phyloP scores from a whole-genome alignment of 352 stramenopile species.

The Phytophthora kernoviae region DNA sequence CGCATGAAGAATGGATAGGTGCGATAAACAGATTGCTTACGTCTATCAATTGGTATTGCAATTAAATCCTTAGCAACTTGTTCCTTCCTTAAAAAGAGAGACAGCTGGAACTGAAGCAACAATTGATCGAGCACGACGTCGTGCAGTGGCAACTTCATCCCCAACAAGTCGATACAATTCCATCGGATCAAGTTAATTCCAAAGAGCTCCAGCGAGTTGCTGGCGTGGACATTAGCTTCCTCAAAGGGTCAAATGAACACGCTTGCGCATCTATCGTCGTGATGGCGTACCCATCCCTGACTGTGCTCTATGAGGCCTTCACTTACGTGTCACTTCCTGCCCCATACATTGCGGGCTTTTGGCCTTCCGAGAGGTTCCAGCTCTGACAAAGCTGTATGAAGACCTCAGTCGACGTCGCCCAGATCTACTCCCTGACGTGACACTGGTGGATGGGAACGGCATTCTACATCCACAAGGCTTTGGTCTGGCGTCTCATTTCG shows the following conservation, averaged over 20 bases:
- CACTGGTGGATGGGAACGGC: slow-evolving; percentile 93
- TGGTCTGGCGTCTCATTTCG: slow-evolving; percentile 93
- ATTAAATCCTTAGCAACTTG: background rate
- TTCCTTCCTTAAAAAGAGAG: slow-evolving; percentile 26
- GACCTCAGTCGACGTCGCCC: slow-evolving; percentile 58
- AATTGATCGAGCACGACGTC: slow-evolving; percentile 47
- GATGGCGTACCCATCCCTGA: slow-evolving; percentile 63
- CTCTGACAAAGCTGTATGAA: slow-evolving; percentile 70
- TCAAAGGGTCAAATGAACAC: slow-evolving; percentile 80
- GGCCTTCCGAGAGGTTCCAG: slow-evolving; percentile 79
- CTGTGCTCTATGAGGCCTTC: slow-evolving; percentile 81
- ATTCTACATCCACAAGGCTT: slow-evolving; percentile 90
- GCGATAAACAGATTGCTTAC: slow-evolving; percentile 6
- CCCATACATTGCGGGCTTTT: slow-evolving; percentile 85
- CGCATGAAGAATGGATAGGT: slow-evolving; percentile 35
- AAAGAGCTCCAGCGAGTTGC: slow-evolving; percentile 50
- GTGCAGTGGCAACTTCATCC: slow-evolving; percentile 45
- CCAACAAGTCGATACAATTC: background rate
- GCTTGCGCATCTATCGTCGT: slow-evolving; percentile 86
- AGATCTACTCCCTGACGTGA: slow-evolving; percentile 82
- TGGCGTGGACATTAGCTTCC: slow-evolving; percentile 86
- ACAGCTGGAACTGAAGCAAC: slow-evolving; percentile 64
- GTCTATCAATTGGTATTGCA: background rate
- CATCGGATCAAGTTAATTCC: slow-evolving; percentile 3
- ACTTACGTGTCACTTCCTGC: slow-evolving; percentile 82